Conservation (phyloP, 805 yeast species). For the Torulaspora microellipsoides region DNA sequence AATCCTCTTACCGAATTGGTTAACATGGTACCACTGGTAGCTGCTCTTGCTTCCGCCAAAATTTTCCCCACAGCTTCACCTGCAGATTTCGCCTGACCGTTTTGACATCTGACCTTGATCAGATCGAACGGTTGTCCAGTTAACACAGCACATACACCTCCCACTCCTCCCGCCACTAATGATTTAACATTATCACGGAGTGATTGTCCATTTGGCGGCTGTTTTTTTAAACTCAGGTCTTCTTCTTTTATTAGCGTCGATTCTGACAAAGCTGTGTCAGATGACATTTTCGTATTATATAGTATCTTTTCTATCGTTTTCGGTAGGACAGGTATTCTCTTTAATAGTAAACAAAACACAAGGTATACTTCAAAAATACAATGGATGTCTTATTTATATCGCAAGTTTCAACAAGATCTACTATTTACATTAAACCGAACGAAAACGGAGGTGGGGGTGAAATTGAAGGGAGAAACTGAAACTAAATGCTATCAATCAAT, state of each 20-base stretch:
- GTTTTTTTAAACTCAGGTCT: background rate
- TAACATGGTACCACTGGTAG: slow-evolving; percentile 13
- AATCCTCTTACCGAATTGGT: slow-evolving; percentile 49
- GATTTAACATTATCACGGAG: slow-evolving; percentile 71
- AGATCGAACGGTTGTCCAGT: slow-evolving; percentile 97
- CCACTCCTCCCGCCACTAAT: slow-evolving; percentile 89
- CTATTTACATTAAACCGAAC: too few relatives aligned
- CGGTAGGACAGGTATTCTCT: too few relatives aligned
- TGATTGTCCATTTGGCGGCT: background rate
- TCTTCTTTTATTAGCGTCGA: slow-evolving; percentile 7
- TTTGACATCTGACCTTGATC: slow-evolving; percentile 86
- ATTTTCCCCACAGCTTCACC: slow-evolving; percentile 66
- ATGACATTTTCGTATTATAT: slow-evolving; percentile 3
- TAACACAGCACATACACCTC: slow-evolving; percentile 91
- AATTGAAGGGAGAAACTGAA: too few relatives aligned
- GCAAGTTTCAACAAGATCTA: too few relatives aligned
- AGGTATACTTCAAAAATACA: too few relatives aligned
- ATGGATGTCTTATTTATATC: too few relatives aligned
- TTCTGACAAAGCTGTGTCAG: slow-evolving; percentile 7
- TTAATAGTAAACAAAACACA: too few relatives aligned
- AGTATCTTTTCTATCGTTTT: too few relatives aligned
- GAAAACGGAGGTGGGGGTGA: too few relatives aligned
- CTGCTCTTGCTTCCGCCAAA: slow-evolving; percentile 63
- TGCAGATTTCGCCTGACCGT: slow-evolving; percentile 58
- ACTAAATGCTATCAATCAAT: too few relatives aligned